Conservation (phyloP, 2,329 filamentous ascomycete species). For the Thermomyces lanuginosus region DNA sequence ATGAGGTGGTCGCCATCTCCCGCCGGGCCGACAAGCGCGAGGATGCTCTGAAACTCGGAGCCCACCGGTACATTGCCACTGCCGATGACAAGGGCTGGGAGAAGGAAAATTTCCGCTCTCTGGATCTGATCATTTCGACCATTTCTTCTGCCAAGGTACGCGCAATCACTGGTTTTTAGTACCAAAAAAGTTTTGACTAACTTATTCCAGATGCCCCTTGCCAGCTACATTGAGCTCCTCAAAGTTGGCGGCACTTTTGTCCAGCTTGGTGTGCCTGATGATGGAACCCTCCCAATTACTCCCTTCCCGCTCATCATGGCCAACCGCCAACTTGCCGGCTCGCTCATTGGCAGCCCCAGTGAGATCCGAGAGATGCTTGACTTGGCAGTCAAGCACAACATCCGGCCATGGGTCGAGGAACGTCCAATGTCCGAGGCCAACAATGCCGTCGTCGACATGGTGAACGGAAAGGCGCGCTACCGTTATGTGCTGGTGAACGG, state of each 20-base stretch:
- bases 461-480: slow-evolving; percentile 30
- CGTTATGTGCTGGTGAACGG: slow-evolving; percentile 31
- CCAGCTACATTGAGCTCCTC: slow-evolving; percentile 45
- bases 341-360: slow-evolving; percentile 22
- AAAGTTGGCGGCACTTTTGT: slow-evolving; percentile 43
- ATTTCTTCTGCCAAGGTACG: slow-evolving; percentile 36
- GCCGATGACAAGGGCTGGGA: slow-evolving; percentile 40
- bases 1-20: slow-evolving; percentile 43
- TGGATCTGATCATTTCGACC: slow-evolving; percentile 43
- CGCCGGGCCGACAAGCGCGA: slow-evolving; percentile 34
- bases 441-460: slow-evolving; percentile 29
- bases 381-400: slow-evolving; percentile 23
- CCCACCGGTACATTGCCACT: slow-evolving; percentile 40
- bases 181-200: slow-evolving; percentile 1
- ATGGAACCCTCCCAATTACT: slow-evolving; percentile 34
- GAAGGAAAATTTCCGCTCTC: slow-evolving; percentile 29
- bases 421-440: slow-evolving; percentile 30
- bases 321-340: slow-evolving; percentile 33
- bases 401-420: slow-evolving; percentile 28
- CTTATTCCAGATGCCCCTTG: slow-evolving; percentile 39
- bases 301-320: slow-evolving; percentile 43
- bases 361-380: slow-evolving; percentile 32
- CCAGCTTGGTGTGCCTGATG: slow-evolving; percentile 52
- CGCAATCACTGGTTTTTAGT: slow-evolving; percentile 1
- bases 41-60: slow-evolving; percentile 40